Evolutionary conservation across 1,284 basidiomycete species (phyloP), one percentile per base, ranked within the genome.

Genomic region (Trichosporon faecale): DNA sequence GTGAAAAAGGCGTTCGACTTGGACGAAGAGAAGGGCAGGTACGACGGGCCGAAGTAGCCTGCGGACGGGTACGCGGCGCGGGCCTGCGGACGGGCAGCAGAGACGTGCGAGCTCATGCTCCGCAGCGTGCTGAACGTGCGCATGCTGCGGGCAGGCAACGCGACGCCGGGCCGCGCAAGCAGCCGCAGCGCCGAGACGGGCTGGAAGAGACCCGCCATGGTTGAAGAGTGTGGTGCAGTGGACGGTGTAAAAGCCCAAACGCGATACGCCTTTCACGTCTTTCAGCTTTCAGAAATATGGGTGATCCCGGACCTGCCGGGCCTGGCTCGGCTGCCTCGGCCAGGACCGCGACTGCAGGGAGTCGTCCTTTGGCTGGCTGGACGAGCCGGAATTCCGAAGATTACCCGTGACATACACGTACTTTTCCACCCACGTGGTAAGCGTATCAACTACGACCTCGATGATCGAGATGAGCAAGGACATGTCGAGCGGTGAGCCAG

Each of bases 1-100:
- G 73, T 72, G 61, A 74, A 74, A 71, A 74, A 74, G 21, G 70
- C 60, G 21, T 63, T 37, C 33, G 27, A 6, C 29, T 65, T 49
- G 46, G 65, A 29, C 9, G 64, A 21, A 35, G 67, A 63, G 67
- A 64, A 68, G 33, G 70, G 70, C 31, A 68, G 70, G 55, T 68
- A 68, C 55, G 68, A 67, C 46, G 64, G 70, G 27, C 67, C 67
- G 23, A 72, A 72, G 67, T 68, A 68, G 40, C 66, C 66, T 6
- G 69, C 49, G n/a, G 44, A 4, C 14, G 69, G 69, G 25, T 33
- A 40, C 9, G 33, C 14, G 33, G 46, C 31, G 18, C 60, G 31
- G 9, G n/a, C n/a, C n/a, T n/a, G n/a, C n/a, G 68, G 60, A 29
- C 57, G 57, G 23, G 64, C 8, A 29, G 5, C 23, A 31, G 40